phyloP scores from a whole-genome alignment of 345 rosid genomes.

The Brassica cretica region DNA sequence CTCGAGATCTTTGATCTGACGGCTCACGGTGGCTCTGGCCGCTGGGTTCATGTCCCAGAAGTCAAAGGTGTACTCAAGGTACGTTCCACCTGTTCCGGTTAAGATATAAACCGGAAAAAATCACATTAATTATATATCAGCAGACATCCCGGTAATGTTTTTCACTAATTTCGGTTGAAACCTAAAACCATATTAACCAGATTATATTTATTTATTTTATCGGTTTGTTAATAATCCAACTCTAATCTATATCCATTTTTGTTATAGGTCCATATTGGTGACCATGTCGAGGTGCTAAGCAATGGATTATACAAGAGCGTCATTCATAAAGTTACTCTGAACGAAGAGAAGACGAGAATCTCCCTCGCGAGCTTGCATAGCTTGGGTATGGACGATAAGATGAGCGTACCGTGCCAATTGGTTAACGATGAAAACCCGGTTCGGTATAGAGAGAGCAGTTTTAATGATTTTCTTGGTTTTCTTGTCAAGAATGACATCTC shows the following conservation, averaged over 20 bases:
- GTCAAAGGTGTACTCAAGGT: constrained; percentile 53
- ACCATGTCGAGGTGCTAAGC: constrained; percentile 70
- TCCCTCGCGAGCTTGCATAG: constrained; percentile 72
- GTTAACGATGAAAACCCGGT: constrained; percentile 49
- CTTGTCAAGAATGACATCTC: constrained; percentile 52
- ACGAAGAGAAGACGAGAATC: constrained; percentile 44
- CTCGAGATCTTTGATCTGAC: constrained; percentile 50
- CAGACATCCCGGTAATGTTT: not conserved
- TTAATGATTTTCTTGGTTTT: constrained; percentile 60
- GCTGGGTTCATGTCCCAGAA: constrained; percentile 54
- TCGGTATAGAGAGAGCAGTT: constrained; percentile 57
- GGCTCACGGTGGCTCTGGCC: constrained; percentile 32
- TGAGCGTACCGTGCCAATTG: constrained; percentile 56
- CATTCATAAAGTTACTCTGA: constrained; percentile 51
- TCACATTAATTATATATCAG: not conserved
- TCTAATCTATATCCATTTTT: not conserved
- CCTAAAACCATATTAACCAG: not conserved
- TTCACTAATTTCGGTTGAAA: not conserved
- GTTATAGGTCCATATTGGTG: constrained; percentile 56
- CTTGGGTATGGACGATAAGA: constrained; percentile 61
- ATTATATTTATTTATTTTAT: not conserved
- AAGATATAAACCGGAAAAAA: not conserved
- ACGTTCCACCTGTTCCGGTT: not conserved
- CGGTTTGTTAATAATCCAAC: not conserved
- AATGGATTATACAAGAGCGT: constrained; percentile 65